These are phyloP conservation scores for Rhynchospora breviuscula DNA, from an alignment of 176 grass and related monocot species.

Conservation along the genomic window DNA sequence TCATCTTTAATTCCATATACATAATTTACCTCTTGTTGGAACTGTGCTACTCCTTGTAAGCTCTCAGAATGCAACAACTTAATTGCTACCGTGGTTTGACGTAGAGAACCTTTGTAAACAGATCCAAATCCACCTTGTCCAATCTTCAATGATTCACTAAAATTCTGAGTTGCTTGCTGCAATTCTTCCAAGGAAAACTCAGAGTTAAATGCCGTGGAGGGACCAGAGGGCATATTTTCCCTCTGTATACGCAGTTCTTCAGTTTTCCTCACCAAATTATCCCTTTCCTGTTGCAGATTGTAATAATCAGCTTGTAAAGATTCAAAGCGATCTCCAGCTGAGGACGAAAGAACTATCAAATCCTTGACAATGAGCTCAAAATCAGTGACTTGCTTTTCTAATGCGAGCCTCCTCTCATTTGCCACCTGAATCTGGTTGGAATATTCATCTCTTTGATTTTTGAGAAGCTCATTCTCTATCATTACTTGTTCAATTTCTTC, in stretches of 20 bases:
- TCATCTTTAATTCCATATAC: neutral
- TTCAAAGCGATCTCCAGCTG: slow-evolving; percentile 22
- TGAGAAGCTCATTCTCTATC: slow-evolving; percentile 39
- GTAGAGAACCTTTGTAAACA: slow-evolving; percentile 57
- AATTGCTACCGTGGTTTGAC: slow-evolving; percentile 56
- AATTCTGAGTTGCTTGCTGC: slow-evolving; percentile 63
- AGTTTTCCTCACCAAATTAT: slow-evolving; percentile 32
- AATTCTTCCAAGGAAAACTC: slow-evolving; percentile 66
- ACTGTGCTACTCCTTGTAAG: slow-evolving; percentile 45
- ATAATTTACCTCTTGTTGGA: slow-evolving; percentile 49
- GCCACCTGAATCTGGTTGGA: slow-evolving; percentile 31
- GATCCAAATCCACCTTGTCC: slow-evolving; percentile 63
- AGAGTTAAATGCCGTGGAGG: slow-evolving; percentile 27
- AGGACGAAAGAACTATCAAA: slow-evolving; percentile 25
- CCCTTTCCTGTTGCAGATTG: slow-evolving; percentile 33
- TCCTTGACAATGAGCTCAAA: slow-evolving; percentile 25
- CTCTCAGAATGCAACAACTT: slow-evolving; percentile 63
- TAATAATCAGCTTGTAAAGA: slow-evolving; percentile 31
- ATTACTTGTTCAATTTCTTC: slow-evolving; percentile 29
- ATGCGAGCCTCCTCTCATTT: slow-evolving; percentile 31
- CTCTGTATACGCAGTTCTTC: slow-evolving; percentile 23
- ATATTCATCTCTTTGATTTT: slow-evolving; percentile 32
- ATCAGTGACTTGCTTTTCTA: slow-evolving; percentile 34
- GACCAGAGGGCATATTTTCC: slow-evolving; percentile 12
- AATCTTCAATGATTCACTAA: slow-evolving; percentile 42